Evolutionary conservation across 1,284 basidiomycete genomes (phyloP), one percentile per base, ranked within the genome.

Genomic region (Rhodotorula glutinis): DNA sequence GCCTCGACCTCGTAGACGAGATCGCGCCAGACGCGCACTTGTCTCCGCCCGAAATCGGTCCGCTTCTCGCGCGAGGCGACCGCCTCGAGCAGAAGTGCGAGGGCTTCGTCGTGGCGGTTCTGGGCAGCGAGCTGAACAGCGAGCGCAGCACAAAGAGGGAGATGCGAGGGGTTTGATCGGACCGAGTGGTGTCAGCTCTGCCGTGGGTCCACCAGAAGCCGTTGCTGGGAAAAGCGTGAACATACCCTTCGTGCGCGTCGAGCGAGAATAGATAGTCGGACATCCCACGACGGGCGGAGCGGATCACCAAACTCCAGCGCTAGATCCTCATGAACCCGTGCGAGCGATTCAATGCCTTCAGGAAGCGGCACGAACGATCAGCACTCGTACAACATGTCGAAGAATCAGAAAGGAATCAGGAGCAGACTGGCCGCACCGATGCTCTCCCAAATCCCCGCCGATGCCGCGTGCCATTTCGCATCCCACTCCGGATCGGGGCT

Each of bases 61-160:
- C 66, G 53, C 44, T 57, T 49, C 38, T 40, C 53, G 11, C 57
- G 49, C 40, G 58, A 29, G 2, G 60, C 62, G 17, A 67, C 62
- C 3, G 66, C 62, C 4, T 13, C 3, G 14, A 67, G 43, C 2
- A 67, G 38, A 3, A 57, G 8, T 9, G 1, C 23, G 7, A 60
- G 38, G 3, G 62, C 66, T 1, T 56, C 54, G 8, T 52, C 44
- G 9, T 19, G n/a, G 0, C 54, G 47, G 17, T 67, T 57, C 0
- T 44, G n/a, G 5, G 17, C 27, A 0, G 57, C 27, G 29, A 59
- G 44, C 65, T 62, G 29, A 2, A 2, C 17, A 3, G 19, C 19
- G 19, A 23, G 27, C 8, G 19, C 38, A 29, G 21, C 27, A 27
- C 16, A 25, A 21, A 19, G 1, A 40, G 38, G 19, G 46, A 33